phyloP scores from a whole-genome alignment of 345 rosid genomes.

The Euphorbia tirucalli region DNA sequence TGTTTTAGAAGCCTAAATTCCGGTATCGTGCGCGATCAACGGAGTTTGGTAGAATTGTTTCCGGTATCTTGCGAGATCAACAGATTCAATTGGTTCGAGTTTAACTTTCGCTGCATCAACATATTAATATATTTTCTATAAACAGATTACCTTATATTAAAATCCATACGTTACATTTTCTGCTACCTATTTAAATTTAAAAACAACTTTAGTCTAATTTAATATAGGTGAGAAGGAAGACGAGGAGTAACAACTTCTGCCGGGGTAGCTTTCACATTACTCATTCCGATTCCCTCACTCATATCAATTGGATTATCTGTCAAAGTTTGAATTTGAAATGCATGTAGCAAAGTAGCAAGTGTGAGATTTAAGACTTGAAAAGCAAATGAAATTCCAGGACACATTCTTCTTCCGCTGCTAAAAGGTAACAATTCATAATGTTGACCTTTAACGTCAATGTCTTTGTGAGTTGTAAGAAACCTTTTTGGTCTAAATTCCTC shows the following conservation, averaged over 20 bases:
- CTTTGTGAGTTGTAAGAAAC: constrained; percentile 8
- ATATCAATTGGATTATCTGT: constrained; percentile 17
- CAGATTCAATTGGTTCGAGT: too few species aligned
- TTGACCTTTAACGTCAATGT: constrained; percentile 14
- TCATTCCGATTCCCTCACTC: constrained; percentile 19
- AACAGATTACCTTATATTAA: too few species aligned
- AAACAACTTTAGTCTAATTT: too few species aligned
- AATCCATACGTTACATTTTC: too few species aligned
- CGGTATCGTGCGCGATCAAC: too few species aligned
- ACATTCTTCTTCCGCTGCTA: constrained; percentile 16
- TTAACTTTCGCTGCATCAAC: too few species aligned
- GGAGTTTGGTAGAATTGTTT: too few species aligned
- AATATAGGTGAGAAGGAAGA: constrained; percentile 7
- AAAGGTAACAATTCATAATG: constrained; percentile 14
- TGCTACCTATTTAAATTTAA: too few species aligned
- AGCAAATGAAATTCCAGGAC: constrained; percentile 17
- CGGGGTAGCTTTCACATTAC: constrained; percentile 20
- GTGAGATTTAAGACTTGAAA: constrained; percentile 8
- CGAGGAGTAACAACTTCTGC: constrained; percentile 29
- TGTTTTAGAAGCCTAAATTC: too few species aligned
- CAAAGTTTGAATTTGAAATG: constrained; percentile 4
- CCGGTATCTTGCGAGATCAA: too few species aligned
- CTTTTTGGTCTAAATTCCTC: constrained; percentile 12
- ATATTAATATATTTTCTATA: too few species aligned
- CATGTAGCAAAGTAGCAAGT: constrained; percentile 7